These are phyloP conservation scores for Colletotrichum tropicicola DNA, from an alignment of 2,329 filamentous ascomycete species.

Conservation along the genomic window DNA sequence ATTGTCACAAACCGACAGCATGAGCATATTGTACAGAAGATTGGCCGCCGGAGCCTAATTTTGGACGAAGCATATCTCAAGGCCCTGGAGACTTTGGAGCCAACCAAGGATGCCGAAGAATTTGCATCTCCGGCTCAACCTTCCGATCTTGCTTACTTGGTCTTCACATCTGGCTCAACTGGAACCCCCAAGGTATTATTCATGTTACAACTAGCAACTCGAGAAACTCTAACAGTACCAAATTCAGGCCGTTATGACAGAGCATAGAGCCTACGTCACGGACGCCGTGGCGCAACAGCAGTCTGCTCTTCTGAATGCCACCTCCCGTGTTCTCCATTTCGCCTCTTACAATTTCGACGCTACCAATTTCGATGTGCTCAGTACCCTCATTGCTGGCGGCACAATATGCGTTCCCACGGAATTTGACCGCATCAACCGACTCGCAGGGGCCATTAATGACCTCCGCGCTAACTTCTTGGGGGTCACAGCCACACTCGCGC, in stretches of 20 bases:
- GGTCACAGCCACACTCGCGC: conserved; percentile 66
- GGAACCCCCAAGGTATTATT: conserved; percentile 51
- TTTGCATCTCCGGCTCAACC: conserved; percentile 1
- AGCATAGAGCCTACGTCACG: conserved; percentile 34
- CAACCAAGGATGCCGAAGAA: background rate
- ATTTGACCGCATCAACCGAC: conserved; percentile 57
- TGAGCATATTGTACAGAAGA: background rate
- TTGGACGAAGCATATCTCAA: conserved; percentile 45
- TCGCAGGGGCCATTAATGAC: conserved; percentile 57
- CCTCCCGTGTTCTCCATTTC: conserved; percentile 61
- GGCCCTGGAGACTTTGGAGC: conserved; percentile 19
- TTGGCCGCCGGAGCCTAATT: background rate
- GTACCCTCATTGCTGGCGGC: conserved; percentile 62
- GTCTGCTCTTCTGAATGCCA: background rate
- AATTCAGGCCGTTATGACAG: conserved; percentile 44
- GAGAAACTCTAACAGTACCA: too few relatives aligned
- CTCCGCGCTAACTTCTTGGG: conserved; percentile 61
- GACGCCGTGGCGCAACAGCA: conserved; percentile 29
- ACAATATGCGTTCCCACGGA: conserved; percentile 67
- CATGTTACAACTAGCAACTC: background rate
- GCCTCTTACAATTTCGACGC: conserved; percentile 64
- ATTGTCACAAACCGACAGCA: background rate
- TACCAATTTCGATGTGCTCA: conserved; percentile 59
- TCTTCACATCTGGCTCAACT: conserved; percentile 51
- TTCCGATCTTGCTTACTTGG: conserved; percentile 42